A percentile compares a stretch with the other conserved stretches of the same genome.
These are phyloP conservation scores for Penicillium robsamsonii DNA, from an alignment of 495 filamentous ascomycete species.

Conservation along the genomic window DNA sequence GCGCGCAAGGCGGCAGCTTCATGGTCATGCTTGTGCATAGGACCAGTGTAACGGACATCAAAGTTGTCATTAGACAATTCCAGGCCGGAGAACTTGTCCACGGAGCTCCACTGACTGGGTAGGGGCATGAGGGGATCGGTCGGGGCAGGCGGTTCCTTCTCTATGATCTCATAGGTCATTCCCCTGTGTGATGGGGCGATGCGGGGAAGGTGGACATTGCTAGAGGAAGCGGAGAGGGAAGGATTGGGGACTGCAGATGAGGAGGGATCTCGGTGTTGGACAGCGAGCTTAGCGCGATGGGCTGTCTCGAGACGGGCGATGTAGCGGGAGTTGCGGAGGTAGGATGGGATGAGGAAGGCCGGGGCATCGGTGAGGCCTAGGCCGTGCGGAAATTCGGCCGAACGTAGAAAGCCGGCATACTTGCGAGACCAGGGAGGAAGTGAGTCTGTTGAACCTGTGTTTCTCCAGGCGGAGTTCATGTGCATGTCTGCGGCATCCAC, in stretches of 20 bases:
- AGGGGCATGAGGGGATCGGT: slow-evolving; percentile 63
- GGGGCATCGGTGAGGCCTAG: slow-evolving; percentile 31
- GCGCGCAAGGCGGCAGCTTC: slow-evolving; percentile 84
- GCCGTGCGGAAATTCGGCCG: slow-evolving; percentile 30
- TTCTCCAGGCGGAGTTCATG: slow-evolving; percentile 42
- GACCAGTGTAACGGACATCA: slow-evolving; percentile 73
- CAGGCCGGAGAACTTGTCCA: slow-evolving; percentile 68
- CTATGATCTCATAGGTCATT: slow-evolving; percentile 82
- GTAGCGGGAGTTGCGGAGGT: slow-evolving; percentile 75
- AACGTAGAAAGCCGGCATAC: slow-evolving; percentile 50
- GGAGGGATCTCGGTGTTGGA: slow-evolving; percentile 47
- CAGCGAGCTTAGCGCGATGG: slow-evolving; percentile 59
- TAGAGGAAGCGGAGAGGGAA: slow-evolving; percentile 61
- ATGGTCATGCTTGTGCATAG: slow-evolving; percentile 64
- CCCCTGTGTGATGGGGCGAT: slow-evolving; percentile 74
- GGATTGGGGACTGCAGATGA: slow-evolving; percentile 35
- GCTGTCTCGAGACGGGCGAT: slow-evolving; percentile 69
- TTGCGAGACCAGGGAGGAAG: slow-evolving; percentile 61
- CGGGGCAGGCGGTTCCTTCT: slow-evolving; percentile 61
- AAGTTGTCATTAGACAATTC: slow-evolving; percentile 73
- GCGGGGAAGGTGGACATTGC: slow-evolving; percentile 62
- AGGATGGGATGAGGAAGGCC: slow-evolving; percentile 74
- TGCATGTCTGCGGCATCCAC: slow-evolving; percentile 50
- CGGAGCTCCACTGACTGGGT: slow-evolving; percentile 78
- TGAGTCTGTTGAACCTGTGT: slow-evolving; percentile 34